Evolutionary conservation across 2,329 filamentous ascomycete genomes (phyloP), one percentile per base, ranked within the genome.

Genomic region (Sporothrix pallida): DNA sequence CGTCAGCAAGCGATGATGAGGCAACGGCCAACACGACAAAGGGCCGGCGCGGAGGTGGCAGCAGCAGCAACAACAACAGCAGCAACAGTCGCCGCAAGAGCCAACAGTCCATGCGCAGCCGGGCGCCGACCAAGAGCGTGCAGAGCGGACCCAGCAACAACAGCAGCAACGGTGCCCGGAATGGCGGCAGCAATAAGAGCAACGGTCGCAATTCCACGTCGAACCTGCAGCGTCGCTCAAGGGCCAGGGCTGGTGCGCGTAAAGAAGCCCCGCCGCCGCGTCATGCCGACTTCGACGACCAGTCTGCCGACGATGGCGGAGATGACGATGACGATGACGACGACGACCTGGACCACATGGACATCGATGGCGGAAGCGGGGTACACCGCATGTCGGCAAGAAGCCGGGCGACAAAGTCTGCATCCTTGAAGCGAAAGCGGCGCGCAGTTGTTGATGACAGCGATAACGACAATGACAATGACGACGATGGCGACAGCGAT

Each of bases 261-360:
- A 78, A 78, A 52, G 77, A 78, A 50, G 77, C 77, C 6, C 76
- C 75, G 10, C 72, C 76, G 5, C 42, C 62, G n/a, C 62, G 20
- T n/a, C 42, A 20, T 20, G 23, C 71, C 3, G 46, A 70, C 1
- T 23, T 46, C 7, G 69, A 26, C 42, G 74, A 63, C 23, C 15
- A 9, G 7, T 72, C 65, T 23, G 63, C 62, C 2, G 15, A 71
- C 4, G 52, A 20, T 15, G 69, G 15, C 5, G 54, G n/a, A 6
- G 70, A 42, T 10, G 52, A 26, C 23, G 52, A 42, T 10, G 52
- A 26, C 23, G 52, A 72, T 7, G 58, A 58, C 26, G 69, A 56
- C 37, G 69, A 52, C 20, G 62, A 71, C 42, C 23, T 42, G 2
- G 60, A 67, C 50, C 60, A 13, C n/a, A 70, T 60, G 62, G 74